phyloP scores from a whole-genome alignment of 331 rosid species.

The Telfairia occidentalis region DNA sequence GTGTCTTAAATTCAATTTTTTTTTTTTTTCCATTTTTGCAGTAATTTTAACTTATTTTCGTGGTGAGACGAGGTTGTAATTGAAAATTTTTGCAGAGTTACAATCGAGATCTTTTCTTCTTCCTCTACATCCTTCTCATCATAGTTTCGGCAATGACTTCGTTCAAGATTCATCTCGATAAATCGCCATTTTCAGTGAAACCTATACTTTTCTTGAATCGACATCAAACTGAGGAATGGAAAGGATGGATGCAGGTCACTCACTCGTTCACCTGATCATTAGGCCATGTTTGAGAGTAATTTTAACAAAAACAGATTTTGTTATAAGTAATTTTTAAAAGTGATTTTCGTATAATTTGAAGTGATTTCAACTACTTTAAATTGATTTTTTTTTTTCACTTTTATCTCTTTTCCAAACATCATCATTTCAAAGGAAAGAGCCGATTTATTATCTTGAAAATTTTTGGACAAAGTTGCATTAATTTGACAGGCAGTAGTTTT shows the following conservation, averaged over 20 bases:
- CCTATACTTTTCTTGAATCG: slow-evolving; percentile 79
- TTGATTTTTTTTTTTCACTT: too few species aligned
- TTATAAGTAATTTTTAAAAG: too few species aligned
- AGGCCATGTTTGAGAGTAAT: too few species aligned
- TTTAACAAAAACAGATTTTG: too few species aligned
- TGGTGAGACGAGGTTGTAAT: not conserved
- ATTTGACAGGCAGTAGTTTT: not conserved
- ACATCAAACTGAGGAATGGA: slow-evolving; percentile 99
- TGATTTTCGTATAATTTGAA: too few species aligned
- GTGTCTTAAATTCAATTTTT: slow-evolving; percentile 19
- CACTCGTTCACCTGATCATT: slow-evolving; percentile 1
- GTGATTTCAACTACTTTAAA: too few species aligned
- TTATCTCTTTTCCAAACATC: too few species aligned
- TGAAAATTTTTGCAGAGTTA: slow-evolving; percentile 57
- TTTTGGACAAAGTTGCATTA: not conserved
- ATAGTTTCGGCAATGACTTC: slow-evolving; percentile 78
- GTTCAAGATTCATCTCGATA: slow-evolving; percentile 66
- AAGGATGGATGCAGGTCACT: slow-evolving; percentile 99
- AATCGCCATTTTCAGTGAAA: slow-evolving; percentile 77
- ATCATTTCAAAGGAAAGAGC: too few species aligned
- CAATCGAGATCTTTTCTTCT: slow-evolving; percentile 83
- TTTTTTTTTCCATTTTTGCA: slow-evolving; percentile 5
- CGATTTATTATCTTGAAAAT: too few species aligned
- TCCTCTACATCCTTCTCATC: slow-evolving; percentile 83
- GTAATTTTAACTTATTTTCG: not conserved